Evolutionary conservation across 129 eudicot species (phyloP).

Genomic region (Deinandra increscens): DNA sequence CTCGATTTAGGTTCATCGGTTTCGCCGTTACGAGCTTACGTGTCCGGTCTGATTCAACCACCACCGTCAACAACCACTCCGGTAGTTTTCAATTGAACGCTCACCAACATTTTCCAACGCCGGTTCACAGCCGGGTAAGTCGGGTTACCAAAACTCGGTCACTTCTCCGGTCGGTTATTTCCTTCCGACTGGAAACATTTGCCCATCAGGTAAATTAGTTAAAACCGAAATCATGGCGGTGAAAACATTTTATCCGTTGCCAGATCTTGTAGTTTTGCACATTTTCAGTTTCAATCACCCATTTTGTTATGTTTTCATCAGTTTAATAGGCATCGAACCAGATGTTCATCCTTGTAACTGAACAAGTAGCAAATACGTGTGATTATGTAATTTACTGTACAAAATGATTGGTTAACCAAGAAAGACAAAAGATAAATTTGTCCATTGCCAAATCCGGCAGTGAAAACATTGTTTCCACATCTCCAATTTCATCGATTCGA

Average conservation of each 20-base stretch:
- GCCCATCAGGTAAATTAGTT: constrained; percentile 61
- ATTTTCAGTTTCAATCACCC: too few species aligned
- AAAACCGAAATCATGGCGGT: constrained; percentile 64
- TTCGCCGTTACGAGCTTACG: constrained; percentile 51
- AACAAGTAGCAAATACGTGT: too few species aligned
- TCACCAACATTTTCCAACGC: constrained; percentile 46
- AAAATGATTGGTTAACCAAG: too few species aligned
- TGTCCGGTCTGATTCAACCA: constrained; percentile 27
- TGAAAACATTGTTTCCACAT: neutral
- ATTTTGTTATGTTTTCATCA: too few species aligned
- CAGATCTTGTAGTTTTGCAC: too few species aligned
- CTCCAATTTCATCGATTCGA: constrained; percentile 6
- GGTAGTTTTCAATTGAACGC: constrained; percentile 72
- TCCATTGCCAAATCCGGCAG: constrained; percentile 23
- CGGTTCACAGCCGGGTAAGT: constrained; percentile 18
- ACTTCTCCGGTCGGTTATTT: constrained; percentile 58
- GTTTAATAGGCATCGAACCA: too few species aligned
- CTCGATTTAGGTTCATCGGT: constrained; percentile 90
- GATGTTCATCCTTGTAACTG: too few species aligned
- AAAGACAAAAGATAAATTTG: too few species aligned
- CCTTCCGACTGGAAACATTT: constrained; percentile 67
- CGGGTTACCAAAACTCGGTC: constrained; percentile 56
- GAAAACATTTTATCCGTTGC: too few species aligned
- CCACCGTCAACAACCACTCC: constrained; percentile 45
- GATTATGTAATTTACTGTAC: too few species aligned